Base-by-base conservation (phyloP, 306 rosid genomes). In the Ammopiptanthus mongolicus region DNA sequence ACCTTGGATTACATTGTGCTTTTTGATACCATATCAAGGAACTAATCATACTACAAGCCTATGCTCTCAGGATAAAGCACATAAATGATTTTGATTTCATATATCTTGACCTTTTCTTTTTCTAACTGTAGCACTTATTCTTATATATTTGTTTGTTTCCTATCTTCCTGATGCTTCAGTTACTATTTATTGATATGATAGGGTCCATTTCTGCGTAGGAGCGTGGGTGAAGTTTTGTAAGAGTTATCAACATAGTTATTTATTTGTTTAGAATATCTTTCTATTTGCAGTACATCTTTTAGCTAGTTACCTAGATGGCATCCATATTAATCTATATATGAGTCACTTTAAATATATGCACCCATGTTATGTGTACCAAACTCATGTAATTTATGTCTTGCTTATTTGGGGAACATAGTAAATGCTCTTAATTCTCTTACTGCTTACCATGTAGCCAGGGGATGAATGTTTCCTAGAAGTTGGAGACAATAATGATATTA, bases 401-500 rank as follows among this genome's bases (percentile, higher is more conserved):
- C 18, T 42, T 61, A 8, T 67, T 82, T 51, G 46, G 37, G 65
- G 53, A 25, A 73, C 29, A 51, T 14, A 64, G 57, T 79, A n/a
- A 58, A 37, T 48, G 57, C 21, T 74, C 52, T 37, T 80, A 18
- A 36, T 71, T 77, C 39, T 78, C 39, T 60, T 69, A 9, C 39
- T 78, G 69, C 39, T 60, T 69, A 9, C 64, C 78, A 18, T 81
- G 84, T 86, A 95, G 97, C 80, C 80, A 80, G 97, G 89, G 70
- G 97, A 88, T 78, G 97, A 87, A 71, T 90, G 93, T 79, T 92
- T 86, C 80, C 93, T 95, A 78, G 90, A 86, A 81, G 68, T 95
- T 87, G 97, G 99, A 65, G 81, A 95, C 86, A 87, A 80, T 79
- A 95, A 95, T 79, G 91, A 95, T 67, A 88, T 95, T 13, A 86